These are phyloP conservation scores for Vanilla planifolia DNA, from an alignment of 106 monocot genomes.

Conservation along the genomic window DNA sequence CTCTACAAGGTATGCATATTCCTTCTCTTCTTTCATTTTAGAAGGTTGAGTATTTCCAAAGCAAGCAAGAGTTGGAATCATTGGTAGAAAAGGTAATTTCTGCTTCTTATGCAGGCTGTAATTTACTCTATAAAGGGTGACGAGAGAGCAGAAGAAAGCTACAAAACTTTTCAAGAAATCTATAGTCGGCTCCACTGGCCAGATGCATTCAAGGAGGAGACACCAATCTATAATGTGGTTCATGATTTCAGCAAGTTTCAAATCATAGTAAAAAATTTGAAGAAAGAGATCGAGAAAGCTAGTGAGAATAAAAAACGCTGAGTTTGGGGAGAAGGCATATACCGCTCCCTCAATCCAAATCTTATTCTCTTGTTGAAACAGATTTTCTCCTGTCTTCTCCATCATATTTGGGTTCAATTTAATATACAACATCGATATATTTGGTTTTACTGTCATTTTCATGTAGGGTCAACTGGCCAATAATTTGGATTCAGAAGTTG, in stretches of 20 bases:
- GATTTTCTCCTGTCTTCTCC: no score
- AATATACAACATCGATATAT: no score
- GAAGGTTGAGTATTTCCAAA: not conserved
- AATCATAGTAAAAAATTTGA: conserved; percentile 2
- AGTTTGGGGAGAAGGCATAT: no score
- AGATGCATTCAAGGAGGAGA: not conserved
- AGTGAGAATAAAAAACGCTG: not conserved
- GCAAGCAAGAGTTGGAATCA: not conserved
- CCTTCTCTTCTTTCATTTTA: not conserved
- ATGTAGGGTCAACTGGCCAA: no score
- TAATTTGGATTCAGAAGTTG: no score
- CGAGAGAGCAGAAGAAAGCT: not conserved
- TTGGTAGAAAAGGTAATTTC: not conserved
- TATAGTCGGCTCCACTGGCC: conserved; percentile 5
- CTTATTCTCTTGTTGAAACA: no score
- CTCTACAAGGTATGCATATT: conserved; percentile 12
- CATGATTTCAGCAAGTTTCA: conserved; percentile 11
- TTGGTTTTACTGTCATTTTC: no score
- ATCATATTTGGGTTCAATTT: no score
- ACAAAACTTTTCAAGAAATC: conserved; percentile 14
- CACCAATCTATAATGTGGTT: conserved; percentile 8
- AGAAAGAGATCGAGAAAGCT: conserved; percentile 8
- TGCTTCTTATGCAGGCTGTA: conserved; percentile 5
- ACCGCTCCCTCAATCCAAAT: no score
- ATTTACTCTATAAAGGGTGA: conserved; percentile 4